Evolutionary conservation across 1,284 basidiomycete genomes (phyloP), one percentile per base, ranked within the genome.

Genomic region (Phenoliferia sp.): DNA sequence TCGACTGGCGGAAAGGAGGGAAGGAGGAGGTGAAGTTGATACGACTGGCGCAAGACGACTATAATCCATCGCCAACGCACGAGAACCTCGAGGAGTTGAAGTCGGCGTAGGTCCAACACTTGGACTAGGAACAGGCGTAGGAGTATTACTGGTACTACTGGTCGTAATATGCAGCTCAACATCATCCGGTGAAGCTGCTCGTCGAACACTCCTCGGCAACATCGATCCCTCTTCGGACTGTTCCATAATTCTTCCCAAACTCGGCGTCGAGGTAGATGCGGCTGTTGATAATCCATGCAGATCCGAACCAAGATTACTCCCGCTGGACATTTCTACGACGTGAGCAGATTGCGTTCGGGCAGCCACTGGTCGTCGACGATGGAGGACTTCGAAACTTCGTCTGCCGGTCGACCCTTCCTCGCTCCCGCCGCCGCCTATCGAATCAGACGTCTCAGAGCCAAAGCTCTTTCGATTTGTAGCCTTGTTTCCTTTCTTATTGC

Each of bases 161-260:
- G 35, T 35, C 33, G 35, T 26, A 36, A 4, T n/a, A 15, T 17
- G 39, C 58, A 44, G 59, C 16, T 17, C 50, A 48, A 34, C 15
- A 26, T 22, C 17, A 33, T 4, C 31, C 22, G 39, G 29, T 33
- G n/a, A 19, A 52, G 32, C 10, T 32, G 16, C 33, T 62, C 61
- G 7, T 62, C 61, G 34, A n/a, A n/a, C n/a, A n/a, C n/a, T n/a
- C n/a, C n/a, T n/a, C n/a, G n/a, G n/a, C n/a, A n/a, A n/a, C n/a
- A n/a, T n/a, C n/a, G n/a, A n/a, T n/a, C n/a, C n/a, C n/a, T n/a
- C n/a, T n/a, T n/a, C n/a, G n/a, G n/a, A n/a, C n/a, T n/a, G n/a
- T n/a, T n/a, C n/a, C n/a, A n/a, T n/a, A n/a, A 62, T 62, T 28
- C 55, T 54, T 48, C 52, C 50, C 4, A 62, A 29, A 34, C 32